Evolutionary conservation across 2,329 filamentous ascomycete species (phyloP).

Genomic region (Fusarium gaditjirri): DNA sequence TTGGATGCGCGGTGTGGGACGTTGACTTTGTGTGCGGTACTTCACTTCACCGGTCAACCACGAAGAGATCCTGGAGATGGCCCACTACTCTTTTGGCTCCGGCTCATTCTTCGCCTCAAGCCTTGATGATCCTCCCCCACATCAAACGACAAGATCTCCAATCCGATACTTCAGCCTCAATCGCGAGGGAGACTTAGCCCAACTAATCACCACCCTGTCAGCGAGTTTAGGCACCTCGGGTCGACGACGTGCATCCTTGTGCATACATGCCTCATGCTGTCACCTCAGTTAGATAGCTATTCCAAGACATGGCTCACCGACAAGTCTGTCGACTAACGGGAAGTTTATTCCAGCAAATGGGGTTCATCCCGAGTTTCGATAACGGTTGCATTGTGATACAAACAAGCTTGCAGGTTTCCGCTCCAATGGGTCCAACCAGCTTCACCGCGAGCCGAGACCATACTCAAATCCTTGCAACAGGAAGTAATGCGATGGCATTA

Average conservation of each 20-base stretch:
- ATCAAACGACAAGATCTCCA: constrained; percentile 28
- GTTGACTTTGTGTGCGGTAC: constrained; percentile 23
- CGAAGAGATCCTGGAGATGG: constrained; percentile 33
- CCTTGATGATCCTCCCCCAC: constrained; percentile 42
- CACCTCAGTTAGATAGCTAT: constrained; percentile 4
- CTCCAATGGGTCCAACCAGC: constrained; percentile 26
- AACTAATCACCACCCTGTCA: constrained; percentile 7
- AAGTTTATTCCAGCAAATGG: constrained; percentile 35
- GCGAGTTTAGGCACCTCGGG: constrained; percentile 6
- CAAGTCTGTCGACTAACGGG: constrained; percentile 25
- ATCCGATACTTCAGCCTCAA: constrained; percentile 41
- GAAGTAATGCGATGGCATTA: constrained; percentile 9
- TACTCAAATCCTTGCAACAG: constrained; percentile 16
- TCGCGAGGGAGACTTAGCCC: constrained; percentile 2
- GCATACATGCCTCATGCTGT: constrained; percentile 13
- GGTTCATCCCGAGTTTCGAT: constrained; percentile 38
- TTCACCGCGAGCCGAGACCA: constrained; percentile 23
- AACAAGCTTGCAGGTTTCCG: constrained; percentile 33
- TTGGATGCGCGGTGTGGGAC: constrained; percentile 41
- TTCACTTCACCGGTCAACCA: constrained; percentile 32
- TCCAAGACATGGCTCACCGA: constrained; percentile 21
- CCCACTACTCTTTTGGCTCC: constrained; percentile 30
- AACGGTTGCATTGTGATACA: constrained; percentile 35
- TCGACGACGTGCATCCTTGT: constrained; percentile 15
- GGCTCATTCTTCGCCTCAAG: constrained; percentile 14